Percentiles rank a stretch among this genome's conserved stretches.
phyloP scores from a whole-genome alignment of 257 asterid species.

The Petrea volubilis region DNA sequence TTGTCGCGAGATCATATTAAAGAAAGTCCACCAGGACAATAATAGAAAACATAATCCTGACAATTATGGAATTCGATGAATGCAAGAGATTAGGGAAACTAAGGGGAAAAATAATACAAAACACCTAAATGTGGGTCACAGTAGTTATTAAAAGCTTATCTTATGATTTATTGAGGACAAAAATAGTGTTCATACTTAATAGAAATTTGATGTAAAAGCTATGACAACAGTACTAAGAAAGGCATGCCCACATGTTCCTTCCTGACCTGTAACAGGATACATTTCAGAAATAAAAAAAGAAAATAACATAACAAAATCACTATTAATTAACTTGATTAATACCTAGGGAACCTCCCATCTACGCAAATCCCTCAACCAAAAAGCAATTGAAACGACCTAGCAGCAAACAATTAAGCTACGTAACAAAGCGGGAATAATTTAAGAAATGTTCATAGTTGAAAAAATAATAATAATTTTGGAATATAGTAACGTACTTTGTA shows the following conservation, averaged over 20 bases:
- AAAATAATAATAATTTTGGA: neutral
- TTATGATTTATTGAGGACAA: slow-evolving; percentile 20
- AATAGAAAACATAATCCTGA: neutral
- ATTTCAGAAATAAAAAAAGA: neutral
- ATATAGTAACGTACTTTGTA: slow-evolving; percentile 66
- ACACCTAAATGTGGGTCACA: slow-evolving; percentile 20
- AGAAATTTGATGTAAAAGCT: slow-evolving; percentile 10
- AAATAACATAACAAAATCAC: too few species aligned
- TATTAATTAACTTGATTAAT: neutral
- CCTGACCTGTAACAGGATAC: slow-evolving; percentile 5
- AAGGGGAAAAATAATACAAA: slow-evolving; percentile 12
- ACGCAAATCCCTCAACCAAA: neutral
- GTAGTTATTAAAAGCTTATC: slow-evolving; percentile 19
- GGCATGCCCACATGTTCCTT: slow-evolving; percentile 14
- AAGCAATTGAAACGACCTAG: neutral
- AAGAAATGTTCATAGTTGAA: neutral
- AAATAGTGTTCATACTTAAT: slow-evolving; percentile 29
- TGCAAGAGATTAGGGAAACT: neutral
- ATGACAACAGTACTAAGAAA: slow-evolving; percentile 25
- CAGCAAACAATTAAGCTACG: slow-evolving; percentile 2
- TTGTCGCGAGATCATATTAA: too few species aligned
- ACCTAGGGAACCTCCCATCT: neutral
- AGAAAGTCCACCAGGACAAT: slow-evolving; percentile 11
- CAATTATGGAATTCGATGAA: neutral
- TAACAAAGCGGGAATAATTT: slow-evolving; percentile 1